Conservation (phyloP, 805 yeast species). For the Saturnispora mendoncae region DNA sequence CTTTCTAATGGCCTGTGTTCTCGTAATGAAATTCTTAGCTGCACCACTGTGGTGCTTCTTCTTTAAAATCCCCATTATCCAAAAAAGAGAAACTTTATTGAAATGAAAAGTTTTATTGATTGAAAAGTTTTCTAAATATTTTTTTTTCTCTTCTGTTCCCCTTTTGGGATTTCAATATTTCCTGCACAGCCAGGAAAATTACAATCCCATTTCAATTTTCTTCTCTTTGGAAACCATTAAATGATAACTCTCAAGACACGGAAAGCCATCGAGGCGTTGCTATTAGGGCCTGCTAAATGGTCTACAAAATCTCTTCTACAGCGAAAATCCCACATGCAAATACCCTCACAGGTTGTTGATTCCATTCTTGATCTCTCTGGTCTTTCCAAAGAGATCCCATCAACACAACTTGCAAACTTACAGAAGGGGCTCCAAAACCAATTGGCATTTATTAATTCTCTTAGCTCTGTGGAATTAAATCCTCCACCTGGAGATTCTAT, state of each 20-base stretch:
- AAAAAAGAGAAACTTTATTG: no score
- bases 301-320: conserved; percentile 9
- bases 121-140: conserved; percentile 1
- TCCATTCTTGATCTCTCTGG: conserved; percentile 44
- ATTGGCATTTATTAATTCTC: conserved; percentile 39
- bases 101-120: not conserved
- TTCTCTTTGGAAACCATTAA: conserved; percentile 10
- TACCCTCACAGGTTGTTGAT: conserved; percentile 16
- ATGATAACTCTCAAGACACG: conserved; percentile 15
- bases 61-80: conserved; percentile 53
- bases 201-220: not conserved
- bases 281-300: conserved; percentile 21
- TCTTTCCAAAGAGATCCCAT: conserved; percentile 27
- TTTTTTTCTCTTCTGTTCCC: not conserved
- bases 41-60: conserved; percentile 82
- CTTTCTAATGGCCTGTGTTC: conserved; percentile 89
- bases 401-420: conserved; percentile 26
- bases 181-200: conserved; percentile 10
- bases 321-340: not conserved
- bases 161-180: not conserved
- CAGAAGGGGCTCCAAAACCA: conserved; percentile 36
- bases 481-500: conserved; percentile 10
- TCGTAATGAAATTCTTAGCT: conserved; percentile 84
- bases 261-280: conserved; percentile 9
- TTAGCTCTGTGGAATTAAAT: conserved; percentile 28